Evolutionary conservation across 2,329 filamentous ascomycete species (phyloP), one percentile per base, ranked within the genome.

Genomic region (Biscogniauxia mediterranea): DNA sequence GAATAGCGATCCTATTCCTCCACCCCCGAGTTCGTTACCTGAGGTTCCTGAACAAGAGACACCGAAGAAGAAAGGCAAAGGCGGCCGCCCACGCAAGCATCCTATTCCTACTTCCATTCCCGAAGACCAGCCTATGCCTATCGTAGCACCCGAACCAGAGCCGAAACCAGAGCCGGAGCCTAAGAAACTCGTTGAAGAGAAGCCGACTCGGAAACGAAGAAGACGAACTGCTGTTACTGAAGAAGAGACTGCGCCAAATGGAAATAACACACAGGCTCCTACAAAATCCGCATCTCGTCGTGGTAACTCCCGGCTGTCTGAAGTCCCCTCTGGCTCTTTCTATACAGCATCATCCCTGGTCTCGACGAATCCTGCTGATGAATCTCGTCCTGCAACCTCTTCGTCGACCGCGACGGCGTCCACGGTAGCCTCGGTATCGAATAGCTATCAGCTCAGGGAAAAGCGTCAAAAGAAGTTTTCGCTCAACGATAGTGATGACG

Each of bases 401-500:
- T 82, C 81, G 0, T 86, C 84, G 0, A 83, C 81, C 6, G 80
- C 78, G 9, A 81, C 80, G 7, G 75, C 75, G 2, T 79, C 80
- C 42, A 84, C 82, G 1, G 75, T 74, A 3, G 80, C 81, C 56
- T 46, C 38, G 17, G 38, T 46, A 11, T 84, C 83, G 0, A 79
- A 84, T 2, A 79, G 83, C 67, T 83, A 83, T 0, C 79, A 69
- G n/a, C 67, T 85, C 63, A 78, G 83, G 3, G 81, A 83, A 26
- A 85, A 85, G 70, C 78, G 82, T 8, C 81, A 82, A 67, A 83
- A 83, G 66, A 80, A 81, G 55, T 85, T 83, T 75, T 77, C 79
- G 1, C 78, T 83, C 4, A 78, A 83, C 52, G 77, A 80, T 8
- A 78, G 80, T 52, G 80, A 76, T 1, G 75, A 74, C 15, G 77